A percentile compares a stretch with the other conserved stretches of the same genome.
phyloP scores from a whole-genome alignment of 75 land plant genomes.

The Cupressus sempervirens region DNA sequence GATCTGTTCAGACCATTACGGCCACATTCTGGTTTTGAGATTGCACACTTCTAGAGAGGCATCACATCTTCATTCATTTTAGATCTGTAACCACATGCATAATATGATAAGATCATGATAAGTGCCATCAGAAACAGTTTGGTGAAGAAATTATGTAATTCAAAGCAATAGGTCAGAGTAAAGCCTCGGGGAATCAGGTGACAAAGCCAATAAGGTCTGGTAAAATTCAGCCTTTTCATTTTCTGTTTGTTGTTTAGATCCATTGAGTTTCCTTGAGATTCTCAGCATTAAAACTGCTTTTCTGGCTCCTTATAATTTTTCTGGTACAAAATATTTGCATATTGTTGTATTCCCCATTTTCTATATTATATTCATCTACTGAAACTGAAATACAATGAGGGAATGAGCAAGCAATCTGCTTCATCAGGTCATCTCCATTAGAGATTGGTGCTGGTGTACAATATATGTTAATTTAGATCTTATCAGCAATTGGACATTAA shows the following conservation, averaged over 20 bases:
- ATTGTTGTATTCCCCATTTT: not conserved
- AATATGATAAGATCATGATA: not conserved
- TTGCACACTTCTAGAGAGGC: not conserved
- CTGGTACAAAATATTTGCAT: not conserved
- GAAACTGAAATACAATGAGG: not conserved
- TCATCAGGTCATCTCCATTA: not conserved
- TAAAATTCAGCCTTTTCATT: not conserved
- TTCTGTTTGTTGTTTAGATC: not conserved
- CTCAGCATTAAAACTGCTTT: not conserved
- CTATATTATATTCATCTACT: not conserved
- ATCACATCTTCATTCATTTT: not conserved
- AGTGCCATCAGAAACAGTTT: not conserved
- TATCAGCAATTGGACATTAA: not conserved
- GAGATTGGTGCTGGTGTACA: not conserved
- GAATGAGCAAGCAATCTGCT: not conserved
- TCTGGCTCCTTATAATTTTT: not conserved
- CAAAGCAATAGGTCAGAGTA: not conserved
- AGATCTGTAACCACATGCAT: not conserved
- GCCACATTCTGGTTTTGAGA: not conserved
- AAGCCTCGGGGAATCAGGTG: not conserved
- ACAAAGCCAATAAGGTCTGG: not conserved
- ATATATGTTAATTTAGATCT: not conserved
- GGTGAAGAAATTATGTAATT: not conserved
- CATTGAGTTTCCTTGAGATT: not conserved
- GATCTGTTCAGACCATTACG: not conserved